A percentile compares a stretch with the other conserved stretches of the same genome.
These are phyloP conservation scores for Ophiostoma ulmi DNA, from an alignment of 2,329 filamentous ascomycete species.

Conservation along the genomic window DNA sequence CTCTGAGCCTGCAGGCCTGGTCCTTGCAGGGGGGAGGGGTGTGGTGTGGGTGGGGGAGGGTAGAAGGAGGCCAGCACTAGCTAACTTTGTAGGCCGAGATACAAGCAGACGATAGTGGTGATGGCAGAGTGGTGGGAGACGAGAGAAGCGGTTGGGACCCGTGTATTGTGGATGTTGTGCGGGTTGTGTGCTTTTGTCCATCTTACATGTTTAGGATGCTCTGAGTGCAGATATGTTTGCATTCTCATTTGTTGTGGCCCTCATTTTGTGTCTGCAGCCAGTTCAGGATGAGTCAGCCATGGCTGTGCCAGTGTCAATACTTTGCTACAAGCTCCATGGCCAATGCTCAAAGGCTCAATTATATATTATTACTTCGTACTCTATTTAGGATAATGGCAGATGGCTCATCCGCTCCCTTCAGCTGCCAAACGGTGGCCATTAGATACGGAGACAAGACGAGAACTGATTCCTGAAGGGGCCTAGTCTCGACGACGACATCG, in stretches of 20 bases:
- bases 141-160: constrained; percentile 18
- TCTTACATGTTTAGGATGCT: not conserved
- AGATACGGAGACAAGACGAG: constrained; percentile 17
- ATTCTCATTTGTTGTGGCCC: not conserved
- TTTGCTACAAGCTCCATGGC: no score
- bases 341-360: not conserved
- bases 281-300: not conserved
- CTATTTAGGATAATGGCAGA: not conserved
- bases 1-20: constrained; percentile 15
- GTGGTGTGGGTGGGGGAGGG: constrained; percentile 19
- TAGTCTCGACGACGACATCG: constrained; percentile 17
- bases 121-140: constrained; percentile 7
- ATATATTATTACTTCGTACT: no score
- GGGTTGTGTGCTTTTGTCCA: not conserved
- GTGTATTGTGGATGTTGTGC: not conserved
- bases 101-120: not conserved
- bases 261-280: not conserved
- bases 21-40: constrained; percentile 24
- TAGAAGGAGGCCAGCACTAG: constrained; percentile 17
- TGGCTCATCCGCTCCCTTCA: not conserved
- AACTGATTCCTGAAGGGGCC: constrained; percentile 11
- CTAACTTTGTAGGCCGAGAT: constrained; percentile 20
- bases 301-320: not conserved
- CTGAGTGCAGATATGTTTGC: not conserved
- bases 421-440: not conserved